Percentiles rank a stretch among this genome's conserved stretches.
Evolutionary conservation across 2,329 filamentous ascomycete species (phyloP).

Genomic region (Aspergillus vadensis): DNA sequence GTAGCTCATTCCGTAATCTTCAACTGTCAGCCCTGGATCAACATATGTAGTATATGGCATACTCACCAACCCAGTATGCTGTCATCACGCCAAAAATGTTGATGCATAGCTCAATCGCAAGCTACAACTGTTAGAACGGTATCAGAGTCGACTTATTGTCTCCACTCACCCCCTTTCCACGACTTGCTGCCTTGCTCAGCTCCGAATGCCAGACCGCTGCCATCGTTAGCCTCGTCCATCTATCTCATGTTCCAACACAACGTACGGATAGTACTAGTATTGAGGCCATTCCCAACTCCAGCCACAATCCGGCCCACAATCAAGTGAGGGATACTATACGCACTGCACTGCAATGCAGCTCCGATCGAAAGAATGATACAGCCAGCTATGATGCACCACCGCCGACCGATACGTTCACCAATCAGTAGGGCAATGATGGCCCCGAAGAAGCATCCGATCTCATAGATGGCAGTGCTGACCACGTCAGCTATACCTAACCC

Average conservation of each 20-base stretch:
- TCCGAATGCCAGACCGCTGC: constrained; percentile 35
- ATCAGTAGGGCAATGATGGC: constrained; percentile 46
- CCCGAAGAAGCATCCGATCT: constrained; percentile 61
- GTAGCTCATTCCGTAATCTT: constrained; percentile 33
- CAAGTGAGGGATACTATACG: constrained; percentile 33
- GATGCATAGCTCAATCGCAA: constrained; percentile 32
- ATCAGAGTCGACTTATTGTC: neutral
- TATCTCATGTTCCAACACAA: constrained; percentile 1
- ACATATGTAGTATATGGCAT: neutral
- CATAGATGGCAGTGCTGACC: constrained; percentile 47
- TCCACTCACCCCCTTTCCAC: constrained; percentile 31
- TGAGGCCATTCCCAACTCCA: constrained; percentile 51
- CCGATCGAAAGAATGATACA: constrained; percentile 33
- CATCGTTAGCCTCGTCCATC: neutral
- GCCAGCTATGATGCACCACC: constrained; percentile 51
- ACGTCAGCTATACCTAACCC: neutral
- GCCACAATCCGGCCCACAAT: constrained; percentile 53
- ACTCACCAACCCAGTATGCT: constrained; percentile 38
- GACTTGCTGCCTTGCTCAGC: constrained; percentile 30
- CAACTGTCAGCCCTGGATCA: neutral
- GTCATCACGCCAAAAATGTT: constrained; percentile 36
- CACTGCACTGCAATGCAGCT: constrained; percentile 31
- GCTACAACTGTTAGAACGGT: constrained; percentile 21
- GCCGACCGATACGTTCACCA: constrained; percentile 53
- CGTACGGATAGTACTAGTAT: constrained; percentile 42